A percentile compares a stretch with the other conserved stretches of the same genome.
Conservation (phyloP, 257 asterid genomes). For the Solanum phureja region DNA sequence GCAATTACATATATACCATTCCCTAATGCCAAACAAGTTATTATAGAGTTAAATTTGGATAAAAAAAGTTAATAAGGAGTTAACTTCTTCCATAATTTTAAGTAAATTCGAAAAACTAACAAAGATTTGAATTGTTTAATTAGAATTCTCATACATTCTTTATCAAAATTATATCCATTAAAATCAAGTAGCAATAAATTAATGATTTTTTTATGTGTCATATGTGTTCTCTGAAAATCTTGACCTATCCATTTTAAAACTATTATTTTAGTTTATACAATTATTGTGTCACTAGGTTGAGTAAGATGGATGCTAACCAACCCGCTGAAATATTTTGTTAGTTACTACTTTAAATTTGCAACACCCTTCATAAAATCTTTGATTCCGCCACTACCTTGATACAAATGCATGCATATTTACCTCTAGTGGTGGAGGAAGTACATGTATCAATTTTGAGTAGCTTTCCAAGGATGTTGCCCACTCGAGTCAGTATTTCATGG, state of each 20-base stretch:
- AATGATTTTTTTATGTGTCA: neutral
- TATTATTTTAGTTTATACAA: neutral
- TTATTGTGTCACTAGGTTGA: neutral
- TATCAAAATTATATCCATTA: neutral
- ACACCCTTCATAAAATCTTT: neutral
- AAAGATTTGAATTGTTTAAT: neutral
- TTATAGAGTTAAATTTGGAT: neutral
- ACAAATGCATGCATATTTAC: neutral
- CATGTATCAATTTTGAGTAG: neutral
- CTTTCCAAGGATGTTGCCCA: neutral
- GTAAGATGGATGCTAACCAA: neutral
- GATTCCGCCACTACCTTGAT: neutral
- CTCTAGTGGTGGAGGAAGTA: neutral
- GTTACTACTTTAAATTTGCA: no score
- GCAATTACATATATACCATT: neutral
- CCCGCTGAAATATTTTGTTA: neutral
- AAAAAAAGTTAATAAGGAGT: neutral
- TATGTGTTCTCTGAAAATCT: neutral
- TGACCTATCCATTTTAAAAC: neutral
- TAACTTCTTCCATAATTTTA: neutral
- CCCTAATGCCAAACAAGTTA: neutral
- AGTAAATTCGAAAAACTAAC: neutral
- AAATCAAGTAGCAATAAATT: neutral
- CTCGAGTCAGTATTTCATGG: neutral
- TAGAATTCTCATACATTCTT: neutral